Conservation (phyloP, 1,284 basidiomycete species). For the Kwoniella shivajii region DNA sequence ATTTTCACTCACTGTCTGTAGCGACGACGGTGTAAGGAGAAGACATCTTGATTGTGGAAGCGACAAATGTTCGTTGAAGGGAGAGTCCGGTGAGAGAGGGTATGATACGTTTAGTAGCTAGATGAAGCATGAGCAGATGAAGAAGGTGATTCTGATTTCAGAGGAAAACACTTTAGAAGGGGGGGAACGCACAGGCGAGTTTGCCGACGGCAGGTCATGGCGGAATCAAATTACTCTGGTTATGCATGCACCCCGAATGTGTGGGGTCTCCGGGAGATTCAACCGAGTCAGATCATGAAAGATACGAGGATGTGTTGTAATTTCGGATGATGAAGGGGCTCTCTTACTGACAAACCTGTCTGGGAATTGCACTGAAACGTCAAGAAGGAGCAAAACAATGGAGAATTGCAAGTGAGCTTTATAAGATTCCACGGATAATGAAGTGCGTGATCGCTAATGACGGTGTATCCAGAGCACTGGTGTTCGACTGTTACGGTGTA, state of each 20-base stretch:
- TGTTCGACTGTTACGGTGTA: constrained; percentile 24
- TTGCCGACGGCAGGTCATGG: too few relatives aligned
- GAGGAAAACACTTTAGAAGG: neutral
- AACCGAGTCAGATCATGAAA: neutral
- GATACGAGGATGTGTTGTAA: too few relatives aligned
- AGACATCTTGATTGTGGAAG: constrained; percentile 18
- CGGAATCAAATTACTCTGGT: too few relatives aligned
- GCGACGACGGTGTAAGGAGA: constrained; percentile 52
- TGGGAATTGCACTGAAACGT: too few relatives aligned
- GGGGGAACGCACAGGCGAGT: too few relatives aligned
- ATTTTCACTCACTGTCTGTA: constrained; percentile 46
- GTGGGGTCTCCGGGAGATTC: too few relatives aligned
- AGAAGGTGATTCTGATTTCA: neutral
- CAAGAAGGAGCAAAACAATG: neutral
- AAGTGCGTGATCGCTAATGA: neutral
- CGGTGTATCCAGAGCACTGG: constrained; percentile 18
- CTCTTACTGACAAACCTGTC: too few relatives aligned
- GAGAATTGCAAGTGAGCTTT: neutral
- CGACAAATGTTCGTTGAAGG: neutral
- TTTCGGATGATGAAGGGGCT: too few relatives aligned
- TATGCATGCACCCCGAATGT: too few relatives aligned
- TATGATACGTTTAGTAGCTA: neutral
- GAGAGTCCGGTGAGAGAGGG: neutral
- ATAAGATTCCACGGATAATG: neutral
- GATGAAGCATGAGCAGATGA: neutral